Evolutionary conservation across 2,329 filamentous ascomycete genomes (phyloP).

Genomic region (Colletotrichum sp.): DNA sequence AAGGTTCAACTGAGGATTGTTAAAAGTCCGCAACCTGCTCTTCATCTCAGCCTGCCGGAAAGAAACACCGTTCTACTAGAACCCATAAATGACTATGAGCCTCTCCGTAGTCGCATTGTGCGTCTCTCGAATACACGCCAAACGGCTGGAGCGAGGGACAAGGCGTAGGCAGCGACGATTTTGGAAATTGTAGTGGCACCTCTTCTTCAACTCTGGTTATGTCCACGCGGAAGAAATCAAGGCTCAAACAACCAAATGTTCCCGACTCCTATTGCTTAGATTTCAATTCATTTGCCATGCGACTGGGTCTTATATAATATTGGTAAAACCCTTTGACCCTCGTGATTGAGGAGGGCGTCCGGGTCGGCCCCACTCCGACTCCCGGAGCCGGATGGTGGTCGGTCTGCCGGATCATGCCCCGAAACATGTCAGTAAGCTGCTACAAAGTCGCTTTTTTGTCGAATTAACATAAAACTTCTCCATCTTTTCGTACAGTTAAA

Average conservation of each 20-base stretch:
- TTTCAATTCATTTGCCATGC: too few relatives aligned
- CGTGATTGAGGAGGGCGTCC: neutral
- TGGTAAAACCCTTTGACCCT: neutral
- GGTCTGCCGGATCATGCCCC: neutral
- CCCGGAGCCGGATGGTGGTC: neutral
- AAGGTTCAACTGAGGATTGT: neutral
- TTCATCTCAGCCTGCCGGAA: neutral
- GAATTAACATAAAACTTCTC: rapidly evolving
- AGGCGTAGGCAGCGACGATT: neutral
- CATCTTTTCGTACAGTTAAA: rapidly evolving
- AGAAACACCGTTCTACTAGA: neutral
- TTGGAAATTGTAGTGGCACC: neutral
- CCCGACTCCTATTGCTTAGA: too few relatives aligned
- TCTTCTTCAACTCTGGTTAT: neutral
- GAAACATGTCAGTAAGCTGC: neutral
- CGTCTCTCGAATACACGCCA: neutral
- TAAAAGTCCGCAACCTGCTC: neutral
- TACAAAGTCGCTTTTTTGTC: rapidly evolving
- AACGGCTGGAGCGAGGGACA: rapidly evolving
- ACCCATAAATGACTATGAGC: rapidly evolving
- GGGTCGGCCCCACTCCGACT: neutral
- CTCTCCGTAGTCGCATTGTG: neutral
- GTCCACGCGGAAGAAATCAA: neutral
- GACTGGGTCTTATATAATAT: too few relatives aligned
- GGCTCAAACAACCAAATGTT: neutral